These are phyloP conservation scores for Ceratobasidium papillatum DNA, from an alignment of 1,284 basidiomycete species.

Conservation along the genomic window DNA sequence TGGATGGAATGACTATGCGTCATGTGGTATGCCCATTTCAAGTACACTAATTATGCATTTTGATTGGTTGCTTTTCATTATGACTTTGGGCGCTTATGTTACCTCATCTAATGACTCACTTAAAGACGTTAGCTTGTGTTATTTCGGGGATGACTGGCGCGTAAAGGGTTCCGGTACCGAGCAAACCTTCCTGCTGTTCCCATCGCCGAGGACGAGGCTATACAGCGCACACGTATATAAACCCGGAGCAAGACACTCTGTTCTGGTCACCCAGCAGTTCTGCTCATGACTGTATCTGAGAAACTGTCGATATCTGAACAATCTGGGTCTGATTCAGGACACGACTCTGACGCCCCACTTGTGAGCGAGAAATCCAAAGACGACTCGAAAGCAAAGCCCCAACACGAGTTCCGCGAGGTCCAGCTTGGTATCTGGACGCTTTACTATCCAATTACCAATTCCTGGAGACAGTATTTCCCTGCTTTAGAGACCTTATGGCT, in stretches of 20 bases:
- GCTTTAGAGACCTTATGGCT: constrained; percentile 36
- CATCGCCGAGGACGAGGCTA: constrained; percentile 1
- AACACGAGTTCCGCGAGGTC: constrained; percentile 18
- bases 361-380: constrained; percentile 3
- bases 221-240: neutral
- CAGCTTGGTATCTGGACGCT: constrained; percentile 33
- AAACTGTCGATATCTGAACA: neutral
- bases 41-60: neutral
- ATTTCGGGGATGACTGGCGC: neutral
- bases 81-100: neutral
- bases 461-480: constrained; percentile 33
- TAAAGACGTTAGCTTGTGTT: neutral
- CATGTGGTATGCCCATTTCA: neutral
- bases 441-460: constrained; percentile 28
- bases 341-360: neutral
- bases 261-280: neutral
- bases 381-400: neutral
- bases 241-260: neutral
- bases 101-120: neutral
- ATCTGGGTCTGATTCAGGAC: neutral
- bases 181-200: neutral
- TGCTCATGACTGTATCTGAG: constrained; percentile 9
- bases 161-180: neutral
- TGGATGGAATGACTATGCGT: neutral
- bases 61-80: neutral